Base-by-base conservation (phyloP, 2,329 filamentous ascomycete species). In the Fonsecaea erecta region DNA sequence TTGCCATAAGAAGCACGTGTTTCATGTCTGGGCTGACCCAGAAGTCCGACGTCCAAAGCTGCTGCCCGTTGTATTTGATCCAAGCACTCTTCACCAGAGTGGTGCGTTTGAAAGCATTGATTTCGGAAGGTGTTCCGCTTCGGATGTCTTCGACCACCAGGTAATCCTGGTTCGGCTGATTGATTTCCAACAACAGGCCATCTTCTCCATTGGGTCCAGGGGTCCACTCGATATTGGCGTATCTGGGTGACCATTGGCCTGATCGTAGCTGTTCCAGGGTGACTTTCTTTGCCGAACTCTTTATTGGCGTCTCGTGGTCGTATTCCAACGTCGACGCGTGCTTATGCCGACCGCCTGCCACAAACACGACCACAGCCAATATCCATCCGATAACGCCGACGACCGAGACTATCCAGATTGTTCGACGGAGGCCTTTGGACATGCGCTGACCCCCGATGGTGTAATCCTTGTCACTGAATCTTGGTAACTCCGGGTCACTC, bases 91-190 rank as follows among this genome's bases (percentile, higher is more conserved):
- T 86, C 88, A 99, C 96, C 72, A 99, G 80, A 0, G 88, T 90
- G 69, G 84, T 88, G 60, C 86, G 85, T 57, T 83, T 80, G 51
- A 81, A 78, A 5, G 81, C 77, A 2, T 79, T 78, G 11, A 52
- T 40, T 11, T 55, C 32, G 8, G 64, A 65, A 2, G 74, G 75
- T 52, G 83, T 81, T 63, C 83, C 80, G 56, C 83, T 84, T 63
- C 88, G 86, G 60, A 99, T 89, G 76, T 98, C 92, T 75, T 97
- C 90, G 0, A 97, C 91, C 1, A 95, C 86, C 60, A 99, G 80
- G 72, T 90, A 98, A 65, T 89, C 88, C 72, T 91, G 88, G 4
- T 84, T 87, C 0, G 76, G 73, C 57, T 83, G 87, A 28, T 75
- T 75, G 73, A 86, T 84, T 77, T 97, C 90, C 21, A 99, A 84